Conservation (phyloP, 2,329 filamentous ascomycete species). For the Daldinia eschscholtzii region DNA sequence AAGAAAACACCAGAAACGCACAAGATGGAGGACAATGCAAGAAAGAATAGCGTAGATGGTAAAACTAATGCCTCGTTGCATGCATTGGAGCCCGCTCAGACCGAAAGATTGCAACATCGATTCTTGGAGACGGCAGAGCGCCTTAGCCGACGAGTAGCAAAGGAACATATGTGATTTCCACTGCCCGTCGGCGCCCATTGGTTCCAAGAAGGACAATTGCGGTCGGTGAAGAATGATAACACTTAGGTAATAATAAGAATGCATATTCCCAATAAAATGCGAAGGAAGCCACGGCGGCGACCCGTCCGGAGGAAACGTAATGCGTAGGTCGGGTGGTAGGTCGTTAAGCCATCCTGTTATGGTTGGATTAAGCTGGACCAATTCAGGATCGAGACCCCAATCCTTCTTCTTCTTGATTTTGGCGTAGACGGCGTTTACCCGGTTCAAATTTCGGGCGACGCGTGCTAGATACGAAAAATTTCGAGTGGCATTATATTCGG, state of each 20-base stretch:
- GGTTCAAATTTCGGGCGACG: slow-evolving; percentile 81
- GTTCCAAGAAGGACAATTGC: slow-evolving; percentile 83
- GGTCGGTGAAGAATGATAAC: slow-evolving; percentile 90
- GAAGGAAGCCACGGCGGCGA: slow-evolving; percentile 87
- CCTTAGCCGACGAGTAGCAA: slow-evolving; percentile 87
- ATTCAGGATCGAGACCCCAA: slow-evolving; percentile 88
- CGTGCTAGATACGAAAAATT: slow-evolving; percentile 87
- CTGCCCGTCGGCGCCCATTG: slow-evolving; percentile 74
- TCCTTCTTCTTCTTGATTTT: slow-evolving; percentile 79
- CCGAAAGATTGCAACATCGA: slow-evolving; percentile 82
- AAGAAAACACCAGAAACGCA: slow-evolving; percentile 62
- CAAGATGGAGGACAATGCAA: slow-evolving; percentile 92
- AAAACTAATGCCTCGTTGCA: slow-evolving; percentile 95
- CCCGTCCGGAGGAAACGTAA: slow-evolving; percentile 82
- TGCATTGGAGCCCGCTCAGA: slow-evolving; percentile 84
- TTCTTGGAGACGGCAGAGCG: slow-evolving; percentile 88
- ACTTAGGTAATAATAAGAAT: slow-evolving; percentile 88
- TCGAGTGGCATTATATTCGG: slow-evolving; percentile 81
- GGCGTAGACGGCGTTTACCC: slow-evolving; percentile 80
- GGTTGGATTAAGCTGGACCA: slow-evolving; percentile 82
- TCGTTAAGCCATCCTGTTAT: slow-evolving; percentile 81
- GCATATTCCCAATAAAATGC: slow-evolving; percentile 89
- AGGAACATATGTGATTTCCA: slow-evolving; percentile 92
- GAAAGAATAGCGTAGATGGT: slow-evolving; percentile 93
- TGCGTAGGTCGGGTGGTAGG: slow-evolving; percentile 81